Conservation (phyloP, 768 basidiomycete species). For the Termitomyces bulborhizus region DNA sequence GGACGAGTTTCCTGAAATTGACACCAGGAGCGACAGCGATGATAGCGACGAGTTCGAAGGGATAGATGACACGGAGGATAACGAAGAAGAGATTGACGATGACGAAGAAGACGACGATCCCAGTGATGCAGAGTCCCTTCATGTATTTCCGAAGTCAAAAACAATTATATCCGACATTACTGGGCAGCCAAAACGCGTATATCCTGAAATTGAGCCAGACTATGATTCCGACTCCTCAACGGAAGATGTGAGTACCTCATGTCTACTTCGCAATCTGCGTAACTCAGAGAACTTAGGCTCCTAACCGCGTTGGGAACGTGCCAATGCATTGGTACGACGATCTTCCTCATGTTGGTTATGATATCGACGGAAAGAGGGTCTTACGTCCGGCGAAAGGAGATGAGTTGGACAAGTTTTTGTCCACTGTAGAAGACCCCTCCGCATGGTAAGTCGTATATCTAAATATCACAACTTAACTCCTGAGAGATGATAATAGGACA, state of each 20-base stretch:
- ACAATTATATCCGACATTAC: constrained; percentile 75
- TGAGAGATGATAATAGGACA: constrained; percentile 47
- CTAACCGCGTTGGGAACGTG: constrained; percentile 92
- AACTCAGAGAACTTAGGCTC: constrained; percentile 47
- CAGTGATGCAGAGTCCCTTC: constrained; percentile 37
- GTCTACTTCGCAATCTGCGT: constrained; percentile 2
- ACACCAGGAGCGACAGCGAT: constrained; percentile 46
- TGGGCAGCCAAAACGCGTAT: constrained; percentile 76
- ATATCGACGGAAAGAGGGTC: constrained; percentile 90
- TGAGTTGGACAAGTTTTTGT: constrained; percentile 94
- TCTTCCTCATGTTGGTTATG: constrained; percentile 97
- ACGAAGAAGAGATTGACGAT: constrained; percentile 24
- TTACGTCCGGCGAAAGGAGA: constrained; percentile 93
- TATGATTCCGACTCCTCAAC: constrained; percentile 91
- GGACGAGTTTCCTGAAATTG: constrained; percentile 72
- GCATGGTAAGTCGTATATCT: constrained; percentile 59
- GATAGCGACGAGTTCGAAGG: not conserved
- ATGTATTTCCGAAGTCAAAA: constrained; percentile 60
- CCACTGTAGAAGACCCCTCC: constrained; percentile 86
- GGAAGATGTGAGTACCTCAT: constrained; percentile 63
- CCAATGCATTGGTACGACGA: constrained; percentile 99
- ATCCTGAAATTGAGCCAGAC: constrained; percentile 84
- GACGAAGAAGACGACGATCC: constrained; percentile 34
- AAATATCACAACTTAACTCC: not conserved
- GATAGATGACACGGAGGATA: constrained; percentile 25